Evolutionary conservation across 768 basidiomycete genomes (phyloP), one percentile per base, ranked within the genome.

Genomic region (Mycena filopes): DNA sequence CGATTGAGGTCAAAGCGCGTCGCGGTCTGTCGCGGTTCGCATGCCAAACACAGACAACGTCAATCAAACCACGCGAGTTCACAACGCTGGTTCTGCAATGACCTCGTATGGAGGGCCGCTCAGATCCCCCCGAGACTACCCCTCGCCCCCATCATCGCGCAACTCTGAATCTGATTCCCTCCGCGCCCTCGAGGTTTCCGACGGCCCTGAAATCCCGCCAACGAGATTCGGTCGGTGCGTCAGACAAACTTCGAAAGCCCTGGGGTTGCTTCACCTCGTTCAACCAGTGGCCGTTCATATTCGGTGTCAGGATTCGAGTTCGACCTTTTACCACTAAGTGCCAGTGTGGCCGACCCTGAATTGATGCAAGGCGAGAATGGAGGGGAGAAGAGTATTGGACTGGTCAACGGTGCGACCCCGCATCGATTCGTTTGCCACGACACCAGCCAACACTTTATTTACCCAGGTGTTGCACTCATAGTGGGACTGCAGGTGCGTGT

Each of bases 231-330:
- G 74, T 67, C 77, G 80, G 82, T 82, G 72, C 58, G 75, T 68
- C 23, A 43, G 56, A 43, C n/a, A 38, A 25, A 16, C n/a, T 20
- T 41, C 33, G n/a, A n/a, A n/a, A 31, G 49, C 29, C 9, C 48
- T 50, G 11, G 26, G 45, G 46, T 45, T 41, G 26, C 43, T 48
- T 50, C 13, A 45, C 47, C 38, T 16, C 21, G 15, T 47, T 38
- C 57, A n/a, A n/a, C n/a, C 71, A 79, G 86, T 43, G 76, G 77
- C 55, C 84, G 91, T 23, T 87, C 91, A 2, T 88, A 89, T 76
- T 94, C 92, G 51, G 77, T 89, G 49, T 83, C 89, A 9, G 89
- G 90, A 9, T 94, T 95, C 75, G 88, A 94, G 69, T 94, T 94
- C 70, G 89, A 93, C 68, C 78, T 95, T 71, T 80, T 96, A 38